Percentiles rank a stretch among this genome's conserved stretches.
Conservation (phyloP, 805 yeast species). For the Metschnikowia arizonensis region DNA sequence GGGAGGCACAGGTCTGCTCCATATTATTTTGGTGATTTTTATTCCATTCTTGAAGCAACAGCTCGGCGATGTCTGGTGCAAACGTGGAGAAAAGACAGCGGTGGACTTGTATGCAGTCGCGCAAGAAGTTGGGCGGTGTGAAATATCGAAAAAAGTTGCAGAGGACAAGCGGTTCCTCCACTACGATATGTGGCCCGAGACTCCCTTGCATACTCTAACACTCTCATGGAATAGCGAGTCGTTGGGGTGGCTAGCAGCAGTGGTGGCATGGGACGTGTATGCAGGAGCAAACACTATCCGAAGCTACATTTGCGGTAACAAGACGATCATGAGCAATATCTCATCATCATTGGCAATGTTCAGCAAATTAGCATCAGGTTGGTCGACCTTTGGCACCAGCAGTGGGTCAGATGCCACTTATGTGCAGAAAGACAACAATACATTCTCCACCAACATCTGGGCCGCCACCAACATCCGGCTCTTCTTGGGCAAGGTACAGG, state of each 20-base stretch:
- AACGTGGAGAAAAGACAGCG: conserved; percentile 6
- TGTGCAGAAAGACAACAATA: conserved; percentile 23
- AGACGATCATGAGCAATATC: conserved; percentile 38
- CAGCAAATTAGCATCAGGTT: conserved; percentile 34
- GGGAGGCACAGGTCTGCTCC: conserved; percentile 53
- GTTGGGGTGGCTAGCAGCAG: conserved; percentile 71
- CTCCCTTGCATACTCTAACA: conserved; percentile 41
- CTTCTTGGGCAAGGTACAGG: conserved; percentile 39
- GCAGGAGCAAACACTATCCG: conserved; percentile 16
- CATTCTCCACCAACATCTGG: conserved; percentile 48
- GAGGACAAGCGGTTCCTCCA: conserved; percentile 28
- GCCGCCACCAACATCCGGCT: conserved; percentile 45
- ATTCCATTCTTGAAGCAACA: conserved; percentile 34
- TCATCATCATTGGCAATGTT: conserved; percentile 34
- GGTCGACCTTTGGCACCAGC: conserved; percentile 29
- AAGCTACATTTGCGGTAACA: conserved; percentile 20
- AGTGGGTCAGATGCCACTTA: conserved; percentile 5
- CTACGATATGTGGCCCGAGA: conserved; percentile 41
- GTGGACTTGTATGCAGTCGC: conserved; percentile 25
- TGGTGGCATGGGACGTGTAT: conserved; percentile 59
- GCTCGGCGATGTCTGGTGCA: conserved; percentile 26
- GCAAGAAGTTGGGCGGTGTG: conserved; percentile 38
- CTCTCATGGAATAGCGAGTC: conserved; percentile 63
- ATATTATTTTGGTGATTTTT: conserved; percentile 37
- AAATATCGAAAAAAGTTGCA: conserved; percentile 23